A percentile compares a stretch with the other conserved stretches of the same genome.
These are phyloP conservation scores for Podaxis sp. DNA, from an alignment of 768 basidiomycete species.

Conservation along the genomic window DNA sequence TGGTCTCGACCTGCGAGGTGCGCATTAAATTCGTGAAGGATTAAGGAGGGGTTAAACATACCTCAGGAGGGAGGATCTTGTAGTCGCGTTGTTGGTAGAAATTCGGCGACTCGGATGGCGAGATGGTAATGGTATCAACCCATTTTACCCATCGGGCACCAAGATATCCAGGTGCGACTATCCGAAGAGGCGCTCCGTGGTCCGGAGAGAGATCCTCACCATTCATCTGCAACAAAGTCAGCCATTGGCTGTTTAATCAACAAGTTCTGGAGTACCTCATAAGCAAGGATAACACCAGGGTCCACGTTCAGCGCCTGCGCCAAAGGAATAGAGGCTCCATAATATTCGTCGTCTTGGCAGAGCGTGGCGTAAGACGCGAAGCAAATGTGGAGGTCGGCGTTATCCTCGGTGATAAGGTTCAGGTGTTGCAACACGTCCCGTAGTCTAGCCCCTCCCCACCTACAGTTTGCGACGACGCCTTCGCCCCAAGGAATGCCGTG, in stretches of 20 bases:
- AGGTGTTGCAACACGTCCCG: constrained; percentile 48
- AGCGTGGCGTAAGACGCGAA: constrained; percentile 57
- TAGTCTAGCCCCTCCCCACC: constrained; percentile 60
- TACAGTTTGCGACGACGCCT: constrained; percentile 66
- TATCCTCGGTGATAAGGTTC: constrained; percentile 29
- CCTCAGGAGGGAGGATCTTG: constrained; percentile 53
- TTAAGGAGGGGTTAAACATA: constrained; percentile 18
- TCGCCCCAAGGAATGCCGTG: constrained; percentile 61
- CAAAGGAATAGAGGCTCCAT: constrained; percentile 60
- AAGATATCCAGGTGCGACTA: constrained; percentile 62
- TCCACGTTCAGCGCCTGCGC: constrained; percentile 41
- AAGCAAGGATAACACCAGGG: constrained; percentile 56
- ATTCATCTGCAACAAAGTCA: constrained; percentile 53
- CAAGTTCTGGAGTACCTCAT: constrained; percentile 38
- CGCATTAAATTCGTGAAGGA: constrained; percentile 4
- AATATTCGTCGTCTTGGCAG: constrained; percentile 58
- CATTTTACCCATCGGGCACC: constrained; percentile 79
- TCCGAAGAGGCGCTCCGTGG: constrained; percentile 64
- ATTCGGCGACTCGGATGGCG: constrained; percentile 53
- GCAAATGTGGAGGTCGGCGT: constrained; percentile 41
- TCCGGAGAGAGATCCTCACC: constrained; percentile 50
- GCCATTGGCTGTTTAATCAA: background rate
- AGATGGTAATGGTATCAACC: constrained; percentile 57
- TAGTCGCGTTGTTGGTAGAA: constrained; percentile 75
- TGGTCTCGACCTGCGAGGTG: constrained; percentile 36